These are phyloP conservation scores for Cyclotella baltica DNA, from an alignment of 108 stramenopile genomes.

Conservation along the genomic window DNA sequence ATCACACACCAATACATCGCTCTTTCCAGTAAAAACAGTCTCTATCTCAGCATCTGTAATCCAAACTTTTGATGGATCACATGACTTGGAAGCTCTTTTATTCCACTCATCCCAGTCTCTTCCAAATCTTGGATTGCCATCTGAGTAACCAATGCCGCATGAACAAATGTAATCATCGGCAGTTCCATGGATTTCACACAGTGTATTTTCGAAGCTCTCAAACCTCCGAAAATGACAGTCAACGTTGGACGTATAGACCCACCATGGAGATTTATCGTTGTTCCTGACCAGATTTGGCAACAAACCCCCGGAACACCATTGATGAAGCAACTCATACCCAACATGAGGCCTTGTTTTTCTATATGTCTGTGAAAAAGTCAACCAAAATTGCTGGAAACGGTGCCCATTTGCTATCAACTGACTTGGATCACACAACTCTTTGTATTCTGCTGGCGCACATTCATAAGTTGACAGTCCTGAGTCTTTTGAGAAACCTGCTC, in stretches of 20 bases:
- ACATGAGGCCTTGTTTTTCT: constrained; percentile 49
- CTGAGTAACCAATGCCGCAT: constrained; percentile 40
- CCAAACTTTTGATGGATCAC: constrained; percentile 12
- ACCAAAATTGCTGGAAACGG: constrained; percentile 61
- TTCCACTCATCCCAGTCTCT: constrained; percentile 48
- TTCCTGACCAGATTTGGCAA: constrained; percentile 15
- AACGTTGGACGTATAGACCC: constrained; percentile 64
- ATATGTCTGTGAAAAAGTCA: constrained; percentile 51
- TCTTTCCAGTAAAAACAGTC: background rate
- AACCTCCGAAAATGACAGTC: constrained; percentile 61
- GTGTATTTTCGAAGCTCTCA: constrained; percentile 26
- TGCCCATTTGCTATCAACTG: constrained; percentile 30
- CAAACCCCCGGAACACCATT: constrained; percentile 54
- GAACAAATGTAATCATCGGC: constrained; percentile 44
- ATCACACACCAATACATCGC: constrained; percentile 18
- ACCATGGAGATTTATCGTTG: constrained; percentile 40
- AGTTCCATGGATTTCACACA: constrained; percentile 61
- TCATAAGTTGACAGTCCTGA: constrained; percentile 59
- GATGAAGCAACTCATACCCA: constrained; percentile 61
- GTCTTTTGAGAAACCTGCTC: constrained; percentile 66
- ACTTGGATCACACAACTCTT: constrained; percentile 52
- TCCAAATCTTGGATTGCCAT: constrained; percentile 43
- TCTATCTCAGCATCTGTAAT: background rate
- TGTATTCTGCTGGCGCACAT: constrained; percentile 38
- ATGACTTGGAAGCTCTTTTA: constrained; percentile 15